These are phyloP conservation scores for Fragilariopsis cylindrus DNA, from an alignment of 108 stramenopile species.

Conservation along the genomic window DNA sequence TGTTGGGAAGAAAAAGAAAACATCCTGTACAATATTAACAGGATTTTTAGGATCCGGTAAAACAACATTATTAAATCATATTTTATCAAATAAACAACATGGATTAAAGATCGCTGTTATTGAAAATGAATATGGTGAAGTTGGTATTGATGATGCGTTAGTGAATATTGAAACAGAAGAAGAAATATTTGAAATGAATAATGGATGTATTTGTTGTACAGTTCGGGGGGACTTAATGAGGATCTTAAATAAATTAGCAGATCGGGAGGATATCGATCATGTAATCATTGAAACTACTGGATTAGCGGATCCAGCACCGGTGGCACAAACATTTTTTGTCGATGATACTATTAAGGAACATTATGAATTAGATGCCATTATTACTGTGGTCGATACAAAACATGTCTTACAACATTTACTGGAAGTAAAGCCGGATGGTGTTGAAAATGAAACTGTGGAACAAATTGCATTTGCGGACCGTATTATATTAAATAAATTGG, in stretches of 20 bases:
- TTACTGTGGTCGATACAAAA: constrained; percentile 88
- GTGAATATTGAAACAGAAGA: constrained; percentile 42
- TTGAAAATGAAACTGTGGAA: constrained; percentile 9
- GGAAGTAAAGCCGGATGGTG: constrained; percentile 8
- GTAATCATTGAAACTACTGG: constrained; percentile 91
- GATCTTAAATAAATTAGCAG: constrained; percentile 59
- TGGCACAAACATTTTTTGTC: constrained; percentile 71
- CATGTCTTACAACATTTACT: constrained; percentile 1
- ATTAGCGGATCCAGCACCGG: constrained; percentile 74
- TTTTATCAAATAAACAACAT: constrained; percentile 65
- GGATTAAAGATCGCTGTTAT: constrained; percentile 79
- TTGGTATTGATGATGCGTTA: constrained; percentile 94
- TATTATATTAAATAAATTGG: not conserved
- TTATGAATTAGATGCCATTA: constrained; percentile 87
- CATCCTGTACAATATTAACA: constrained; percentile 90
- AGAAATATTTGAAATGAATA: constrained; percentile 69
- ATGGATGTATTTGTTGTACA: constrained; percentile 94
- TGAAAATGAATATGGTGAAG: constrained; percentile 91
- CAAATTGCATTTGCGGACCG: constrained; percentile 2
- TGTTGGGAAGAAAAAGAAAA: not conserved
- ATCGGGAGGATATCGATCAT: constrained; percentile 59
- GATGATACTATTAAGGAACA: constrained; percentile 81
- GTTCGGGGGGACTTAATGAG: constrained; percentile 84
- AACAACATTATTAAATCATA: constrained; percentile 80
- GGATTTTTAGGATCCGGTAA: constrained; percentile 96